These are phyloP conservation scores for Blastocystis sp. DNA, from an alignment of 352 stramenopile species.

Conservation along the genomic window DNA sequence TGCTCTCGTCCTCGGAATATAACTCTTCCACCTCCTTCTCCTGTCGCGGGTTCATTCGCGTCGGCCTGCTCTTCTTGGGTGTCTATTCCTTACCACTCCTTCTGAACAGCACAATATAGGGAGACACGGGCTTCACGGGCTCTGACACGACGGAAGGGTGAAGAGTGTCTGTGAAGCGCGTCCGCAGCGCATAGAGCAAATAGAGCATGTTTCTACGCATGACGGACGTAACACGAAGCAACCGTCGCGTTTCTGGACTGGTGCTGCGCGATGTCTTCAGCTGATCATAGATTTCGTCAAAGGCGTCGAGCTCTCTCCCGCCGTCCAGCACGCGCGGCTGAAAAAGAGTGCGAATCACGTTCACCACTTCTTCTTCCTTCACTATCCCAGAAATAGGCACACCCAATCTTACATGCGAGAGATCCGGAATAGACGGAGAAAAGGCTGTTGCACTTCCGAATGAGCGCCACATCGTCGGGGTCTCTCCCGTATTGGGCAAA, in stretches of 20 bases:
- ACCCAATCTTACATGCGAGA: not conserved
- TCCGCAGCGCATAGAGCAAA: slow-evolving; percentile 5
- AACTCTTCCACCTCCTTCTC: no score
- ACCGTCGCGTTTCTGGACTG: slow-evolving; percentile 27
- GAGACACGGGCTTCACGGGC: no score
- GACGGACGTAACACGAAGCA: not conserved
- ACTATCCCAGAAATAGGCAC: not conserved
- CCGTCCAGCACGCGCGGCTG: slow-evolving; percentile 12
- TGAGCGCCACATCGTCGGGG: not conserved
- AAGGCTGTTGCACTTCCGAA: slow-evolving; percentile 2
- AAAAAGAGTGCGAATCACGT: slow-evolving; percentile 15
- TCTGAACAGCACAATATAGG: no score
- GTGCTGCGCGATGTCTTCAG: slow-evolving; percentile 4
- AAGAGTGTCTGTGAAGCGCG: no score
- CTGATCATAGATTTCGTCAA: slow-evolving; percentile 22
- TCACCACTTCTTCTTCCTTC: slow-evolving; percentile 25
- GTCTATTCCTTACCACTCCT: no score
- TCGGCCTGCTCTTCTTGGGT: no score
- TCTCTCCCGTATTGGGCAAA: slow-evolving; percentile 22
- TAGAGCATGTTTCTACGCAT: slow-evolving; percentile 53
- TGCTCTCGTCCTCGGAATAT: no score
- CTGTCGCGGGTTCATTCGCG: no score
- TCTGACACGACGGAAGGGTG: no score
- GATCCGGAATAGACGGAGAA: slow-evolving; percentile 11
- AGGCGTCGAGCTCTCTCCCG: not conserved